Evolutionary conservation across 305 asterid species (phyloP).

Genomic region (Fraxinus baroniana): DNA sequence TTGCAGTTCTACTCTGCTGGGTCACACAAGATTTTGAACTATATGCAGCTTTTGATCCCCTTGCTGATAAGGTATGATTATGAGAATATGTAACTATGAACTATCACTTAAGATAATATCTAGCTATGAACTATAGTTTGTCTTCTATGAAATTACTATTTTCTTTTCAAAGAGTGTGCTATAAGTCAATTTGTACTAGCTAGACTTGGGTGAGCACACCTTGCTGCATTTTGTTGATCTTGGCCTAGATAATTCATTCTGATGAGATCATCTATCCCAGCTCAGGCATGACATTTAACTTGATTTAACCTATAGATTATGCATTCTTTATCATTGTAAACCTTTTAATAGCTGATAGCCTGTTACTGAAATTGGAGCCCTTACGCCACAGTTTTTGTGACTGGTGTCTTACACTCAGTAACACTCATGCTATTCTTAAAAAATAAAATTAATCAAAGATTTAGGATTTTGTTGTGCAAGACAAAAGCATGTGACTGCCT

Average conservation of each 20-base stretch:
- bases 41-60: conserved; percentile 98
- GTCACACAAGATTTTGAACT: conserved; percentile 95
- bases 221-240: background rate
- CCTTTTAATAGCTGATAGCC: background rate
- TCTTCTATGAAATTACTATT: background rate
- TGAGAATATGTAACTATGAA: conserved; percentile 11
- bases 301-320: background rate
- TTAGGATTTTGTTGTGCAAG: background rate
- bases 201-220: background rate
- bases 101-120: background rate
- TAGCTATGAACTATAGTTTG: background rate
- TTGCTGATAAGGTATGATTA: conserved; percentile 88
- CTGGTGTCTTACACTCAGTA: background rate
- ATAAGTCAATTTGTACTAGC: background rate
- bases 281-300: background rate
- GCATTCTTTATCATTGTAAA: background rate
- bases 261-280: background rate
- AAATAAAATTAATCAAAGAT: background rate
- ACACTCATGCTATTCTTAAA: background rate
- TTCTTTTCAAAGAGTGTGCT: background rate
- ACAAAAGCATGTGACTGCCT: background rate
- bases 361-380: background rate
- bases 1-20: conserved; percentile 94
- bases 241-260: background rate
- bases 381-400: background rate